A percentile compares a stretch with the other conserved stretches of the same genome.
phyloP scores from a whole-genome alignment of 331 rosid species.

The Malus hybrid region DNA sequence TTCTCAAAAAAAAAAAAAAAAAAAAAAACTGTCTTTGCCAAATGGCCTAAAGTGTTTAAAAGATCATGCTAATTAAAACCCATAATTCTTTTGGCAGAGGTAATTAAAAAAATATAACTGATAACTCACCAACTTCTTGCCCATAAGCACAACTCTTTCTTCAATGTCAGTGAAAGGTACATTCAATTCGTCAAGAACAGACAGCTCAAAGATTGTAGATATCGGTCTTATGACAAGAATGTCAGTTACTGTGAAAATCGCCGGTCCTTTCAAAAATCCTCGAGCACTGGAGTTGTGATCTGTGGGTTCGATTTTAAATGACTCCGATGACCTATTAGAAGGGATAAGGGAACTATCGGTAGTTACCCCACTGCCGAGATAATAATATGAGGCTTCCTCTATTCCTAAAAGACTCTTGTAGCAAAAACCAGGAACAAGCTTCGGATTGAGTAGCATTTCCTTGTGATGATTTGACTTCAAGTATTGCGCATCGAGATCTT shows the following conservation, averaged over 20 bases:
- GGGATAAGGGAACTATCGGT: too few species aligned
- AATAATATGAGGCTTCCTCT: not conserved
- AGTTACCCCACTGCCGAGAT: too few species aligned
- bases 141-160: not conserved
- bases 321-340: not conserved
- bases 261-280: not conserved
- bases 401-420: slow-evolving; percentile 4
- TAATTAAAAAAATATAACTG: not conserved
- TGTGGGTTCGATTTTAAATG: not conserved
- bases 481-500: not conserved
- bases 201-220: not conserved
- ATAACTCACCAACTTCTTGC: not conserved
- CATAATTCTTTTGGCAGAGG: not conserved
- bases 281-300: not conserved
- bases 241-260: not conserved
- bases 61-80: not conserved
- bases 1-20: too few species aligned
- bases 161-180: not conserved
- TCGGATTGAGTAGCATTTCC: not conserved
- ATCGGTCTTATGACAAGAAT: not conserved
- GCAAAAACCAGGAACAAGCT: not conserved
- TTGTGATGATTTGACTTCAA: not conserved
- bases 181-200: not conserved
- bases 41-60: too few species aligned
- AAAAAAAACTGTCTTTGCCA: too few species aligned